These are phyloP conservation scores for Solanum piurae DNA, from an alignment of 257 asterid species.

Conservation along the genomic window DNA sequence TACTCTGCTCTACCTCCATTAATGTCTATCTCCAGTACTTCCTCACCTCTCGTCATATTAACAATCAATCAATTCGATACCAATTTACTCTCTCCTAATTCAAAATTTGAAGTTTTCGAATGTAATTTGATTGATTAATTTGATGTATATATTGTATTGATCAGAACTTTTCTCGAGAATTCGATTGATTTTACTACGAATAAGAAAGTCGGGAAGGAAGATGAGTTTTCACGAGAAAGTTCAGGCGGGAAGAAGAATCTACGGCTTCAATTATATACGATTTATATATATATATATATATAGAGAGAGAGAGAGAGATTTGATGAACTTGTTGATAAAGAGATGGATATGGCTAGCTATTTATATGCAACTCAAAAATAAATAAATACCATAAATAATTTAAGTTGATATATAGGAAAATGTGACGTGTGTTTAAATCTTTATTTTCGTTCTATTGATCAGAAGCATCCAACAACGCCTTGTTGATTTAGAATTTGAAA, in stretches of 20 bases:
- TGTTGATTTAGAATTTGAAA: too few species aligned
- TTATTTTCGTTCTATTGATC: too few species aligned
- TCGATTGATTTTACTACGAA: background rate
- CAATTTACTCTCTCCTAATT: background rate
- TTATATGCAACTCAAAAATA: background rate
- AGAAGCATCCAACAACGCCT: rapidly evolving
- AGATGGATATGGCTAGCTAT: background rate
- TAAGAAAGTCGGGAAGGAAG: background rate
- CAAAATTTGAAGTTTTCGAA: background rate
- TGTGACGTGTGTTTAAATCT: background rate
- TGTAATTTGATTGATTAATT: background rate
- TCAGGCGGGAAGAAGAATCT: background rate
- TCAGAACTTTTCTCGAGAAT: background rate
- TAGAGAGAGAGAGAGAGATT: background rate
- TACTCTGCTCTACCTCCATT: background rate
- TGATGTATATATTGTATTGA: background rate
- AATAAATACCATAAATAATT: too few species aligned
- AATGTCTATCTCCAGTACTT: background rate
- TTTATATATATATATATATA: too few species aligned
- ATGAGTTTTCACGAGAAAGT: background rate
- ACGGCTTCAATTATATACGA: background rate
- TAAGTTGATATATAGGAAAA: background rate
- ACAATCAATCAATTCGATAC: background rate
- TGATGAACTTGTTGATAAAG: background rate
- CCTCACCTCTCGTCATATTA: background rate